Evolutionary conservation across 2,329 filamentous ascomycete genomes (phyloP).

Genomic region (Nemania bipapillata): DNA sequence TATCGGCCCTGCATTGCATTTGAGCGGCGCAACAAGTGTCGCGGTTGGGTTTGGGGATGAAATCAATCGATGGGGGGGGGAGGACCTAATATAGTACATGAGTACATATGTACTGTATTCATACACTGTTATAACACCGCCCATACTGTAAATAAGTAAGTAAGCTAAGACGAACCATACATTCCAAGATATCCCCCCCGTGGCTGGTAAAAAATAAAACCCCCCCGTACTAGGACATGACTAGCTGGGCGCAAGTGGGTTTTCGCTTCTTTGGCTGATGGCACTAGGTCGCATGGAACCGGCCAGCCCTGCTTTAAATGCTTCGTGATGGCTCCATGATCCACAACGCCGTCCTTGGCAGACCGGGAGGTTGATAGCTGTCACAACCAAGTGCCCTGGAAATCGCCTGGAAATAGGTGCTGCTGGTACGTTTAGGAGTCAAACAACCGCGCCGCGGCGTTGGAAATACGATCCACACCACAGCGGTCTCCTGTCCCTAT

Average conservation of each 20-base stretch:
- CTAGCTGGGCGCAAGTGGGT: not conserved
- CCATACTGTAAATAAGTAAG: not conserved
- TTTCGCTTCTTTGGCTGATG: not conserved
- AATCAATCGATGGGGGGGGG: not conserved
- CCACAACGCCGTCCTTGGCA: constrained; percentile 27
- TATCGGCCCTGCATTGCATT: not conserved
- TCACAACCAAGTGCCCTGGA: constrained; percentile 2
- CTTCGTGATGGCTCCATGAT: constrained; percentile 24
- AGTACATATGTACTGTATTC: too few relatives aligned
- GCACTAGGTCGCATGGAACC: constrained; percentile 5
- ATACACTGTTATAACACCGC: not conserved
- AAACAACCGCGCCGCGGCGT: constrained; percentile 22
- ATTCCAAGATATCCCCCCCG: constrained; percentile 11
- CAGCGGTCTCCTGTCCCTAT: constrained; percentile 10
- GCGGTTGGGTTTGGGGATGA: constrained; percentile 2
- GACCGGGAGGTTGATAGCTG: constrained; percentile 26
- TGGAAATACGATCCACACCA: constrained; percentile 29
- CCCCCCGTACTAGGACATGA: not conserved
- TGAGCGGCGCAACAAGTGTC: constrained; percentile 1
- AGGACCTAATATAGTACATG: too few relatives aligned
- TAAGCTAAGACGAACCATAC: constrained; percentile 1
- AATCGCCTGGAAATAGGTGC: not conserved
- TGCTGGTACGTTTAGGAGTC: not conserved
- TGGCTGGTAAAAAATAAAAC: not conserved
- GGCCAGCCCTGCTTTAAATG: constrained; percentile 18